These are phyloP conservation scores for Isabelozyma rhagii DNA, from an alignment of 805 yeast species.

Conservation along the genomic window DNA sequence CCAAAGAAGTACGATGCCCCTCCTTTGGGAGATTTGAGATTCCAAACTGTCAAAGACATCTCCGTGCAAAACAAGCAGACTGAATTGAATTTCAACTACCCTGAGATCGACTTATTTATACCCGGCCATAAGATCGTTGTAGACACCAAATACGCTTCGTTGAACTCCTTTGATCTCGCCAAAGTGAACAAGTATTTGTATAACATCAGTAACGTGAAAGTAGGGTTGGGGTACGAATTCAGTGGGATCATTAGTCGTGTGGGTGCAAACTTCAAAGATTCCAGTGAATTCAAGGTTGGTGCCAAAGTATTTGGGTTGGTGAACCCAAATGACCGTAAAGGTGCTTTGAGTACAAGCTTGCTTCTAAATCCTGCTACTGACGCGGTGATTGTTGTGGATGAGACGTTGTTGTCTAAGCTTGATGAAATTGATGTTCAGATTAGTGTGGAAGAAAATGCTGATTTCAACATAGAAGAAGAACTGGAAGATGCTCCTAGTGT, in stretches of 20 bases:
- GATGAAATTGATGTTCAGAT: slow-evolving; percentile 16
- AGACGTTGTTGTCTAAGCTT: slow-evolving; percentile 17
- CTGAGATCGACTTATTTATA: slow-evolving; percentile 48
- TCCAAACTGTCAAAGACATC: slow-evolving; percentile 50
- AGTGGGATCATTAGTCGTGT: slow-evolving; percentile 57
- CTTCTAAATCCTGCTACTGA: slow-evolving; percentile 53
- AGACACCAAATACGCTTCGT: slow-evolving; percentile 54
- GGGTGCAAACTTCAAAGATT: slow-evolving; percentile 41
- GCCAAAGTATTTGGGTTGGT: slow-evolving; percentile 64
- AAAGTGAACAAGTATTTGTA: slow-evolving; percentile 53
- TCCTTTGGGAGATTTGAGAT: slow-evolving; percentile 44
- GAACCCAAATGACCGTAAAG: slow-evolving; percentile 50
- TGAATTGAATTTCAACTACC: slow-evolving; percentile 52
- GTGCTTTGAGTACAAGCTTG: slow-evolving; percentile 57
- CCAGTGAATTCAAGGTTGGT: slow-evolving; percentile 44
- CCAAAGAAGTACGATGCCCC: slow-evolving; percentile 1
- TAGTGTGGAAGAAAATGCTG: slow-evolving; percentile 3
- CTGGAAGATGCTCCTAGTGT: slow-evolving; percentile 1
- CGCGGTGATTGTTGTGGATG: slow-evolving; percentile 24
- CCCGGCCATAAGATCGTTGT: slow-evolving; percentile 49
- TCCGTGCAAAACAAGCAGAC: slow-evolving; percentile 40
- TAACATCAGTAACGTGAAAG: slow-evolving; percentile 50
- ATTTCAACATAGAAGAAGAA: slow-evolving; percentile 11
- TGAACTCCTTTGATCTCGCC: slow-evolving; percentile 66
- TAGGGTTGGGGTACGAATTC: slow-evolving; percentile 70